Percentiles rank a stretch among this genome's conserved stretches.
Evolutionary conservation across 305 asterid genomes (phyloP).

Genomic region (Fraxinus xanthoxyloides): DNA sequence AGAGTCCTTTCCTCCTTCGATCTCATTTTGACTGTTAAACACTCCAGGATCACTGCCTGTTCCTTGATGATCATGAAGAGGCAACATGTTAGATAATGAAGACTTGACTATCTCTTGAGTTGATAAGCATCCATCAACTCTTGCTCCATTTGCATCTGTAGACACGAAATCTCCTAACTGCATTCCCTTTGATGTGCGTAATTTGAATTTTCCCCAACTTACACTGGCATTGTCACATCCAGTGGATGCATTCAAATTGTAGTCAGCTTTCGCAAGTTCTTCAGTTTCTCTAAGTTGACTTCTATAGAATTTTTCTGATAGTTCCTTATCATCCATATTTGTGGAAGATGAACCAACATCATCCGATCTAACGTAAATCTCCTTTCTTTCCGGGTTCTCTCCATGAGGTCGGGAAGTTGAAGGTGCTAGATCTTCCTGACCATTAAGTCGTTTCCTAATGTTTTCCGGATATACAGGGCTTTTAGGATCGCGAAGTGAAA

Average conservation of each 20-base stretch:
- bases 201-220: conserved; percentile 46
- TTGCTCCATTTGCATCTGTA: conserved; percentile 25
- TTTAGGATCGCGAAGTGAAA: conserved; percentile 50
- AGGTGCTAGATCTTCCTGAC: conserved; percentile 45
- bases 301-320: conserved; percentile 26
- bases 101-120: conserved; percentile 30
- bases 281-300: conserved; percentile 31
- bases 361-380: conserved; percentile 28
- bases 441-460: conserved; percentile 31
- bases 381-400: conserved; percentile 31
- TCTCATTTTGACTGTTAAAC: conserved; percentile 27
- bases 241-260: conserved; percentile 28
- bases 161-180: conserved; percentile 34
- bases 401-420: conserved; percentile 38
- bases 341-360: conserved; percentile 44
- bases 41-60: conserved; percentile 31
- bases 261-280: conserved; percentile 29
- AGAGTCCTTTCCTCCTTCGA: conserved; percentile 30
- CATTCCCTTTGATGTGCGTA: conserved; percentile 38
- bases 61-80: conserved; percentile 30
- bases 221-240: conserved; percentile 25
- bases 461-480: conserved; percentile 39
- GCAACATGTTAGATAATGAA: conserved; percentile 25
- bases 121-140: conserved; percentile 26
- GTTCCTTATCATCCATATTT: conserved; percentile 34